Evolutionary conservation across 306 rosid genomes (phyloP), one percentile per base, ranked within the genome.

Genomic region (Sophora flavescens): DNA sequence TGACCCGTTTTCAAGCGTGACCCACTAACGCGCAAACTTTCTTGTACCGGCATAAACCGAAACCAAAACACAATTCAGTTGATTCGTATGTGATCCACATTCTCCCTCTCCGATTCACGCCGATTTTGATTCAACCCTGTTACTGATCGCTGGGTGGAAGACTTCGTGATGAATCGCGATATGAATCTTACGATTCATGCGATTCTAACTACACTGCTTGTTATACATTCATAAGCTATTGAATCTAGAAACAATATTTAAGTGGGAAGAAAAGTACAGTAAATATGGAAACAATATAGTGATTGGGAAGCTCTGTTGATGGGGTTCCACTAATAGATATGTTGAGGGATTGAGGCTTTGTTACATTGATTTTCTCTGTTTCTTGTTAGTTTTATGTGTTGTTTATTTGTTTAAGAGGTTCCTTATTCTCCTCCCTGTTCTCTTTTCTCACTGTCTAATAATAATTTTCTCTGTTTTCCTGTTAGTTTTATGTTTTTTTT

Each of bases 271-370:
- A 13, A 63, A n/a, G 3, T 70, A 47, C 9, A 2, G 44, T 62
- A 42, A 69, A 78, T 28, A 67, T 48, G 77, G 63, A 73, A 78
- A 68, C 44, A 63, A 63, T n/a, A 54, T 38, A n/a, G 17, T n/a
- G 59, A 73, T 58, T 47, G 52, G 52, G 52, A 47, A 47, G 52
- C 6, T 47, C 13, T 47, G 6, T 47, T 47, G 13, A 47, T 4
- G 16, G 1, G 16, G 52, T 12, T 47, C 13, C 52, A 45, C 2
- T 45, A 12, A 12, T 3, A 47, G 14, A 47, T 48, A 6, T 45
- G 22, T 66, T 66, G 57, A 66, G 18, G 57, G 39, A 13, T 26
- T 66, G 17, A 26, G 12, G 58, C 72, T 67, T 47, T 45, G 38
- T 28, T 39, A 18, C 36, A 51, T 38, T 63, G 63, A 51, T 67